phyloP scores from a whole-genome alignment of 306 rosid genomes.

The Trichosanthes truncata region DNA sequence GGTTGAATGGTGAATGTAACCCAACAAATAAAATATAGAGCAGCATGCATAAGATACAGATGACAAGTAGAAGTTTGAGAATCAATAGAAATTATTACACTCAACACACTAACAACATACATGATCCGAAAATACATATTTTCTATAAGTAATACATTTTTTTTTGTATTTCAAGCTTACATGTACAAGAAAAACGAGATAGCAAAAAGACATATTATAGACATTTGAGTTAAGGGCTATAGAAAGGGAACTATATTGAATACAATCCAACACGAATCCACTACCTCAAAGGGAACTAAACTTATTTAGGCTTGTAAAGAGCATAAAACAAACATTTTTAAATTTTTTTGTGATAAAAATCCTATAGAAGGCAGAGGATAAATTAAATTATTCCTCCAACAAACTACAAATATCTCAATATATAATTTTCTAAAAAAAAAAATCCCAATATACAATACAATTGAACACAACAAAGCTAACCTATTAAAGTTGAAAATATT shows the following conservation, averaged over 20 bases:
- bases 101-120: not conserved
- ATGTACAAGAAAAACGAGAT: too few relatives aligned
- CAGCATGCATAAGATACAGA: not conserved
- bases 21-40: not conserved
- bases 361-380: not conserved
- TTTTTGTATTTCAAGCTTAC: too few relatives aligned
- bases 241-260: not conserved
- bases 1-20: not conserved
- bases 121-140: not conserved
- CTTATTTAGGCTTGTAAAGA: not conserved
- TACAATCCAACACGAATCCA: not conserved
- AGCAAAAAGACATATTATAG: not conserved
- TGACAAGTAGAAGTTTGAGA: not conserved
- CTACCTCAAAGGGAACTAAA: not conserved
- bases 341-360: not conserved
- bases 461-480: not conserved
- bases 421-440: too few relatives aligned
- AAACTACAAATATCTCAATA: slow-evolving; percentile 4
- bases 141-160: not conserved
- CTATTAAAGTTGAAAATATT: not conserved
- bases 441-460: not conserved
- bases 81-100: not conserved
- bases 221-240: not conserved
- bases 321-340: not conserved
- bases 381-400: not conserved